These are phyloP conservation scores for Cordyceps javanica DNA, from an alignment of 2,329 filamentous ascomycete genomes.

Conservation along the genomic window DNA sequence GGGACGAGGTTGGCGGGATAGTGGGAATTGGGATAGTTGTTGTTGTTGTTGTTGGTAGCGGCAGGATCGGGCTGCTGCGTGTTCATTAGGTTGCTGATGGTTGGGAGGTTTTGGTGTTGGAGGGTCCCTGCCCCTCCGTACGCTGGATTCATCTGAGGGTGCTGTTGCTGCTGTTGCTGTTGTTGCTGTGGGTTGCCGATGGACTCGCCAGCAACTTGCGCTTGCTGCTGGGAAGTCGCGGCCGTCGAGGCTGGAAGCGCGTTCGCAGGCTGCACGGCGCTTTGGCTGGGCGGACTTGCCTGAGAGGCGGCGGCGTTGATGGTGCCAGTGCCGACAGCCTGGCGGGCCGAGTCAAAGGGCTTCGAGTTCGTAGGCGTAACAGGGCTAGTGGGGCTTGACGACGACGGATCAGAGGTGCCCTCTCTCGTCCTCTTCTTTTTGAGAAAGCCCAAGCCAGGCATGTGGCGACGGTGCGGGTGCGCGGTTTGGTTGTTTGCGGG, in stretches of 20 bases:
- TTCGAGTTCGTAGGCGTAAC: slow-evolving; percentile 48
- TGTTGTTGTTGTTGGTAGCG: slow-evolving; percentile 17
- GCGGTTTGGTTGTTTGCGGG: not conserved
- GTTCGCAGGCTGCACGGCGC: slow-evolving; percentile 21
- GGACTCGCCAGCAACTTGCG: slow-evolving; percentile 16
- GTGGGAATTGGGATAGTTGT: slow-evolving; percentile 18
- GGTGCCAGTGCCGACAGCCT: slow-evolving; percentile 24
- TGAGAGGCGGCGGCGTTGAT: not conserved
- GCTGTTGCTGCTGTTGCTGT: slow-evolving; percentile 20
- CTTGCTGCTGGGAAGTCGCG: slow-evolving; percentile 14
- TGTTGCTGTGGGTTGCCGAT: slow-evolving; percentile 15
- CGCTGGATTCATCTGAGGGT: slow-evolving; percentile 9
- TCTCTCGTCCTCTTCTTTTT: slow-evolving; percentile 99
- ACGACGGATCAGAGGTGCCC: slow-evolving; percentile 63
- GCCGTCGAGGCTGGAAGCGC: slow-evolving; percentile 7
- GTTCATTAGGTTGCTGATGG: slow-evolving; percentile 80
- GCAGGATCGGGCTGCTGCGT: slow-evolving; percentile 37
- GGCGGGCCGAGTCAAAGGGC: slow-evolving; percentile 38
- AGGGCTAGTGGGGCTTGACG: slow-evolving; percentile 59
- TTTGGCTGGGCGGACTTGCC: slow-evolving; percentile 7
- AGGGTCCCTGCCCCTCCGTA: slow-evolving; percentile 23
- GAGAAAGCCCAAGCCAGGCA: slow-evolving; percentile 93
- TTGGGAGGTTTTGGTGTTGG: slow-evolving; percentile 65
- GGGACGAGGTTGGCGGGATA: slow-evolving; percentile 23
- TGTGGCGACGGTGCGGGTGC: slow-evolving; percentile 32